phyloP scores from a whole-genome alignment of 306 rosid genomes.

The Cucumis hystrix region DNA sequence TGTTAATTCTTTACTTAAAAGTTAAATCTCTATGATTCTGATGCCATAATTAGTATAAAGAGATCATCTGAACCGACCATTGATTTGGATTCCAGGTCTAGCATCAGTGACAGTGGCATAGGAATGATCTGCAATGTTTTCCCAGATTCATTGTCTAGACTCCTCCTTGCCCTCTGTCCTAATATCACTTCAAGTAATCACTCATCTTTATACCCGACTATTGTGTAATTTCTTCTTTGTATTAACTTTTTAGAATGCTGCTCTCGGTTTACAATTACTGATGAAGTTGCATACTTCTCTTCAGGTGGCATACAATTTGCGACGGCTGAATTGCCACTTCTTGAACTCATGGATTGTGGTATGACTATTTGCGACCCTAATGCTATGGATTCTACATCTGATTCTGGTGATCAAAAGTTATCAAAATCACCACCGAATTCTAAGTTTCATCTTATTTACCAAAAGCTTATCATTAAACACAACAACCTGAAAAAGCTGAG shows the following conservation, averaged over 20 bases:
- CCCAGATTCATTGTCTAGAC: slow-evolving; percentile 65
- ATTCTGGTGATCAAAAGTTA: slow-evolving; percentile 16
- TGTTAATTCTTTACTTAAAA: background rate
- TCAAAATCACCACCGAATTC: slow-evolving; percentile 23
- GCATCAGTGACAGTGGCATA: slow-evolving; percentile 86
- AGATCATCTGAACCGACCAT: background rate
- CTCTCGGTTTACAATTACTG: slow-evolving; percentile 3
- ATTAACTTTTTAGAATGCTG: background rate
- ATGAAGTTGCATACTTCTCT: slow-evolving; percentile 14
- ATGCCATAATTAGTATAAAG: background rate
- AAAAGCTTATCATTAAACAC: slow-evolving; percentile 84
- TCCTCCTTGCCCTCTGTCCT: slow-evolving; percentile 93
- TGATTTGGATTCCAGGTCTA: slow-evolving; percentile 49
- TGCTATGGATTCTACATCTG: slow-evolving; percentile 23
- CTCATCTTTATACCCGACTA: background rate
- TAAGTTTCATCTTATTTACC: slow-evolving; percentile 43
- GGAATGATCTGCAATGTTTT: slow-evolving; percentile 89
- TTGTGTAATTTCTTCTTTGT: background rate
- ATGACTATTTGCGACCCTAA: slow-evolving; percentile 76
- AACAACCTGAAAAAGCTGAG: slow-evolving; percentile 70
- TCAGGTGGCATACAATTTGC: slow-evolving; percentile 96
- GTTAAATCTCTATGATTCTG: background rate
- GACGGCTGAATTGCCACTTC: slow-evolving; percentile 76
- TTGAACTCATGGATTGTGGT: slow-evolving; percentile 98
- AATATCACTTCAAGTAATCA: slow-evolving; percentile 88